Evolutionary conservation across 768 basidiomycete species (phyloP).

Genomic region (Dentipellis fragilis): DNA sequence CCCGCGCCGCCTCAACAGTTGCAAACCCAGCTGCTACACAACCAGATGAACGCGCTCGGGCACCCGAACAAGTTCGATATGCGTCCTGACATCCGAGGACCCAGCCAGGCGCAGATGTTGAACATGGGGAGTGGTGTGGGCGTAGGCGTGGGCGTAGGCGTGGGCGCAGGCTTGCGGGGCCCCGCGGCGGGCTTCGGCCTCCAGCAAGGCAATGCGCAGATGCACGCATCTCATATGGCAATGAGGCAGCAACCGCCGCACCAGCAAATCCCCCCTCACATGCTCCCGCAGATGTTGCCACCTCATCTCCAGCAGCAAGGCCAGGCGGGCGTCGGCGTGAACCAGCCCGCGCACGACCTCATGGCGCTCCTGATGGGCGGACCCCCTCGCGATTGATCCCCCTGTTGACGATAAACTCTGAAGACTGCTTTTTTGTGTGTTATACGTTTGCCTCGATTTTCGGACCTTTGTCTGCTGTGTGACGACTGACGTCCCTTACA

Average conservation of each 20-base stretch:
- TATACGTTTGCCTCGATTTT: not conserved
- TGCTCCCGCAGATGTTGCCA: slow-evolving; percentile 38
- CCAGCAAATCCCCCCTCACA: slow-evolving; percentile 49
- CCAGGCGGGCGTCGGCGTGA: slow-evolving; percentile 31
- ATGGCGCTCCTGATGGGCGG: slow-evolving; percentile 82
- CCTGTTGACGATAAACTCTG: not conserved
- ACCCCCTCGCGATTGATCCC: slow-evolving; percentile 46
- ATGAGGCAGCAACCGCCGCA: slow-evolving; percentile 40
- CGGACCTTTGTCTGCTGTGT: not conserved
- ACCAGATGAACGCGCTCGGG: slow-evolving; percentile 41
- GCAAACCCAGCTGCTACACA: slow-evolving; percentile 35
- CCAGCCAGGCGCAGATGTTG: slow-evolving; percentile 38
- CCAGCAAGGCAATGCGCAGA: slow-evolving; percentile 32
- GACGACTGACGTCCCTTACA: too few species aligned
- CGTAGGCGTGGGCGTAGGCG: slow-evolving; percentile 6
- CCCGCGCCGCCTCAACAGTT: slow-evolving; percentile 33
- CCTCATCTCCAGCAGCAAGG: slow-evolving; percentile 44
- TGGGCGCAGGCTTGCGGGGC: slow-evolving; percentile 34
- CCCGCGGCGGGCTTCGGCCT: slow-evolving; percentile 37
- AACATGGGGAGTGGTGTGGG: slow-evolving; percentile 31
- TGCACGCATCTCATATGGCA: slow-evolving; percentile 30
- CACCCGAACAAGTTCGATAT: slow-evolving; percentile 47
- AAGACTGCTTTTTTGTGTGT: too few species aligned
- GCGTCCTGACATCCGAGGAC: slow-evolving; percentile 45
- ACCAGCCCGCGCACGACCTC: slow-evolving; percentile 59